These are phyloP conservation scores for Trichophyton simii DNA, from an alignment of 2,329 filamentous ascomycete genomes.

Conservation along the genomic window DNA sequence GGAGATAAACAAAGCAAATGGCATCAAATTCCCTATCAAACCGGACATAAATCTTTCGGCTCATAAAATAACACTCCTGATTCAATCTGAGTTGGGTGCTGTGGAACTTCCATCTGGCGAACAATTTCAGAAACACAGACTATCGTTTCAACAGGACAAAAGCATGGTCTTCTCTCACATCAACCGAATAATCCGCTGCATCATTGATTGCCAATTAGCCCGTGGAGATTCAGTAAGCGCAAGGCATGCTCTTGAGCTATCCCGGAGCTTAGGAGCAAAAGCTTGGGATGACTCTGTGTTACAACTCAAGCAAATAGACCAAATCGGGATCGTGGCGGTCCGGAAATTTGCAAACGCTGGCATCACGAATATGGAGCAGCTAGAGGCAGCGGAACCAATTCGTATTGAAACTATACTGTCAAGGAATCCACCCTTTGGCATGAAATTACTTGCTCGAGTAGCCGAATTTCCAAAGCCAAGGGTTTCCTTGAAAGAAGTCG, in stretches of 20 bases:
- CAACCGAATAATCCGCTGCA: conserved; percentile 58
- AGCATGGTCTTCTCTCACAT: conserved; percentile 53
- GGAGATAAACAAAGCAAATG: conserved; percentile 55
- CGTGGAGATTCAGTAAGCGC: conserved; percentile 54
- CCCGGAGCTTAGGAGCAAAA: conserved; percentile 60
- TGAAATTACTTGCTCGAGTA: conserved; percentile 52
- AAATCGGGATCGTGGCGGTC: conserved; percentile 62
- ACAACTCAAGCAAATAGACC: conserved; percentile 71
- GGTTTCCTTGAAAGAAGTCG: conserved; percentile 41
- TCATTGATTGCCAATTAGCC: conserved; percentile 59
- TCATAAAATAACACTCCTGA: conserved; percentile 65
- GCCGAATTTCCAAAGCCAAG: conserved; percentile 58
- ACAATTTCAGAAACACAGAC: conserved; percentile 41
- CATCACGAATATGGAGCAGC: conserved; percentile 56
- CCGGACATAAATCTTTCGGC: conserved; percentile 51
- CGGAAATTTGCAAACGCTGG: conserved; percentile 60
- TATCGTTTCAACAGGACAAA: conserved; percentile 50
- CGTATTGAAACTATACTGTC: conserved; percentile 65
- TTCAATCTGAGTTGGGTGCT: conserved; percentile 62
- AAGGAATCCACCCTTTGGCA: conserved; percentile 72
- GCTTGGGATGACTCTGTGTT: conserved; percentile 71
- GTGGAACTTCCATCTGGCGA: conserved; percentile 51
- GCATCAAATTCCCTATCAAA: conserved; percentile 59
- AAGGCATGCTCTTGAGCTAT: conserved; percentile 60
- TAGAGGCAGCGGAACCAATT: conserved; percentile 54